Evolutionary conservation across 176 grass and related monocot species (phyloP).

Genomic region (Triticum monococcum): DNA sequence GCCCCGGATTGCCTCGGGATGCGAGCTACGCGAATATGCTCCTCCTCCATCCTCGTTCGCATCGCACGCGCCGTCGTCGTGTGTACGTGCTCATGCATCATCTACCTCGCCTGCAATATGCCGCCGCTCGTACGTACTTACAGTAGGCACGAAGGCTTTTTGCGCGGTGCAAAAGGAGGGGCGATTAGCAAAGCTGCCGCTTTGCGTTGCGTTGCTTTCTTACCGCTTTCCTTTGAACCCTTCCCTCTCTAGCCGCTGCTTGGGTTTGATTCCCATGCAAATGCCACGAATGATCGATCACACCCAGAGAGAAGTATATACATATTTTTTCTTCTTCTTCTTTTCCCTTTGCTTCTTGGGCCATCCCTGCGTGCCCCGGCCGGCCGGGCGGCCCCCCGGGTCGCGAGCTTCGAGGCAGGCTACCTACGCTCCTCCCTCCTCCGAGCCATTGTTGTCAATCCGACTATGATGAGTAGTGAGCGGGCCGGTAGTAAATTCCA

Average conservation of each 20-base stretch:
- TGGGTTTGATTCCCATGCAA: conserved; percentile 62
- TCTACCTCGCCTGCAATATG: not conserved
- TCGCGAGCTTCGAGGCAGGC: conserved; percentile 65
- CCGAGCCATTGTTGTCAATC: conserved; percentile 50
- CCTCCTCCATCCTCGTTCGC: not conserved
- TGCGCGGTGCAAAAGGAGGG: not conserved
- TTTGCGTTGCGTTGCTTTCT: not conserved
- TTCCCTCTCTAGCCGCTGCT: not conserved
- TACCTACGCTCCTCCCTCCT: not conserved
- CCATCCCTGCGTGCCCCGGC: conserved; percentile 25
- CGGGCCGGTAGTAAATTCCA: conserved; percentile 9
- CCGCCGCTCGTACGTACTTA: not conserved
- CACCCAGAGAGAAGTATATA: not conserved
- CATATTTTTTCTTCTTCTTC: not conserved
- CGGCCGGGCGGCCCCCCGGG: not conserved
- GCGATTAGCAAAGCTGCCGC: not conserved
- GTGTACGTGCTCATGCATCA: not conserved
- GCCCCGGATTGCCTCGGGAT: conserved; percentile 13
- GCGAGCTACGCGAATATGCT: not conserved
- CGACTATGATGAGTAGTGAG: not conserved
- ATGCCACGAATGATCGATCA: conserved; percentile 38
- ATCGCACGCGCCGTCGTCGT: not conserved
- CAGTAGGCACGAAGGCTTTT: not conserved
- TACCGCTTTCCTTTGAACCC: conserved; percentile 5
- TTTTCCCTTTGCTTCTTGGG: conserved; percentile 21